These are phyloP conservation scores for Tulasnella sp. DNA, from an alignment of 768 basidiomycete species.

Conservation along the genomic window DNA sequence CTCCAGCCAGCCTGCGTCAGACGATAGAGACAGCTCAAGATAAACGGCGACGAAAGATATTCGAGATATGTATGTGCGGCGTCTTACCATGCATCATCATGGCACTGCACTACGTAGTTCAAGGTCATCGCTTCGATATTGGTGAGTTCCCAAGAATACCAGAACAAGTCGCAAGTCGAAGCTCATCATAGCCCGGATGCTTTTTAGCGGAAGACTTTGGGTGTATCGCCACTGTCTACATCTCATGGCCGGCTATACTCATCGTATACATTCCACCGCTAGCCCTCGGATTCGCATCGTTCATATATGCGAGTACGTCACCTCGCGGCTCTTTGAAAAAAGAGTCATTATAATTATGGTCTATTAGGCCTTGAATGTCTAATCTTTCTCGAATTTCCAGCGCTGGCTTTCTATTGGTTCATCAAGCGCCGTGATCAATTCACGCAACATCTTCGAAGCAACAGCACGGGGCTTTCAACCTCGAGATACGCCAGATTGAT, in stretches of 20 bases:
- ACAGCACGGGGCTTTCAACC: slow-evolving; percentile 30
- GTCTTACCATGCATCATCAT: slow-evolving; percentile 38
- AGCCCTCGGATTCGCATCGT: slow-evolving; percentile 14
- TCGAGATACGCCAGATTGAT: slow-evolving; percentile 53
- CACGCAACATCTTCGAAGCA: slow-evolving; percentile 31
- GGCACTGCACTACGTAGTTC: slow-evolving; percentile 29
- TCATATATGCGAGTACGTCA: slow-evolving; percentile 18
- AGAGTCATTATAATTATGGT: too few species aligned
- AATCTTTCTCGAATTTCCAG: slow-evolving; percentile 22
- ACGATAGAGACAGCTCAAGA: slow-evolving; percentile 24
- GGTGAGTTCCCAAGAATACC: too few species aligned
- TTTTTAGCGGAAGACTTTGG: slow-evolving; percentile 20
- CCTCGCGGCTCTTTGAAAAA: too few species aligned
- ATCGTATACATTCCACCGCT: slow-evolving; percentile 17
- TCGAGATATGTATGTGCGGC: slow-evolving; percentile 38
- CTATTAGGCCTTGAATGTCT: not conserved
- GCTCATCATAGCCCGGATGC: not conserved
- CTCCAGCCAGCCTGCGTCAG: slow-evolving; percentile 17
- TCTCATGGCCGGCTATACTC: slow-evolving; percentile 16
- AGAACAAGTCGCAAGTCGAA: too few species aligned
- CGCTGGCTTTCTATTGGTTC: slow-evolving; percentile 35
- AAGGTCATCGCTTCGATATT: slow-evolving; percentile 23
- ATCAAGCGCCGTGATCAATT: slow-evolving; percentile 40
- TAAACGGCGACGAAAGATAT: slow-evolving; percentile 32
- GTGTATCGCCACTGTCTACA: slow-evolving; percentile 16